phyloP scores from a whole-genome alignment of 1,139 yeast species.

The Magnusiomyces fungicola region DNA sequence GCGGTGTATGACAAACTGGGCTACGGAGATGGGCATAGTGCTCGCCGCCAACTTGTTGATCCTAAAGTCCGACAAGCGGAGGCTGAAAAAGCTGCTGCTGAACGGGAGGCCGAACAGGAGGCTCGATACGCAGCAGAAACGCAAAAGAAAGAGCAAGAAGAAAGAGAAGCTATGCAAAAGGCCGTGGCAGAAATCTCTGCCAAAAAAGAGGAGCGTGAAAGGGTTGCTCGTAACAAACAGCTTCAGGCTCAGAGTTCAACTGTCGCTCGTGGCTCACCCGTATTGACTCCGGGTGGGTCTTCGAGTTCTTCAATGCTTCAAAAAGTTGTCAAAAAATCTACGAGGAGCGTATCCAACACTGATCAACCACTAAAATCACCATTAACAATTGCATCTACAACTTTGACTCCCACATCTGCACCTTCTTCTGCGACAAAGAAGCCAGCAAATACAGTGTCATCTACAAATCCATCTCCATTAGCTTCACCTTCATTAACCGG shows the following conservation, averaged over 20 bases:
- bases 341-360: background rate
- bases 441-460: background rate
- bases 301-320: conserved; percentile 10
- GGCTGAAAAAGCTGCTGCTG: conserved; percentile 11
- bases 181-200: conserved; percentile 8
- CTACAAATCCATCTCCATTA: background rate
- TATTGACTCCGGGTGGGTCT: no score
- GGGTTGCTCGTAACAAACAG: conserved; percentile 2
- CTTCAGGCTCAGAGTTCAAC: conserved; percentile 1
- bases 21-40: conserved; percentile 27
- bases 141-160: conserved; percentile 6
- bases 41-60: conserved; percentile 28
- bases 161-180: conserved; percentile 7
- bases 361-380: background rate
- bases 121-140: conserved; percentile 13
- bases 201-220: conserved; percentile 7
- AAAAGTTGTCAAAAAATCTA: conserved; percentile 4
- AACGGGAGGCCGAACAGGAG: conserved; percentile 9
- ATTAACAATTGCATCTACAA: background rate
- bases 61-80: conserved; percentile 24
- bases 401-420: background rate
- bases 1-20: conserved; percentile 30
- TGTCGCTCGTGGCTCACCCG: background rate
- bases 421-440: background rate
- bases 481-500: background rate